phyloP scores from a whole-genome alignment of 148 eudicot genomes.

The Cornus suecica region DNA sequence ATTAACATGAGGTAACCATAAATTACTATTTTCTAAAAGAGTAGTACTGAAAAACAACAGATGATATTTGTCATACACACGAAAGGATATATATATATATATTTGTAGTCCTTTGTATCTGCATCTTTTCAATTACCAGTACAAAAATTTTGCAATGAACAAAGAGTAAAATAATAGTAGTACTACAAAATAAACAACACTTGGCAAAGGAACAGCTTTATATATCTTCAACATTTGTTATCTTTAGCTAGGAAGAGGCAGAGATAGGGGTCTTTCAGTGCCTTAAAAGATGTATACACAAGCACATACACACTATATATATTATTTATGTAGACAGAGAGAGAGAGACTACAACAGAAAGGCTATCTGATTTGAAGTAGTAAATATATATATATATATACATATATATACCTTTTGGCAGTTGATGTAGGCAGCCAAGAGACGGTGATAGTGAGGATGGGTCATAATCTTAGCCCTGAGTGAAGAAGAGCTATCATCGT shows the following conservation, averaged over 20 bases:
- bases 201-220: neutral
- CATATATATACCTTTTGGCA: constrained; percentile 68
- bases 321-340: neutral
- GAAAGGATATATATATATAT: neutral
- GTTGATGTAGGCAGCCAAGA: constrained; percentile 72
- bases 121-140: neutral
- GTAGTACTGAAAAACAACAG: no score
- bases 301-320: neutral
- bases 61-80: no score
- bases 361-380: neutral
- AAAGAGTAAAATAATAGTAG: no score
- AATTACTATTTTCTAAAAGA: no score
- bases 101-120: neutral
- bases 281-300: neutral
- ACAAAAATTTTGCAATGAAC: neutral
- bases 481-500: constrained; percentile 15
- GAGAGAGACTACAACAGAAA: no score
- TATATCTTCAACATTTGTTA: neutral
- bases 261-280: neutral
- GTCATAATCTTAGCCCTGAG: constrained; percentile 85
- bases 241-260: constrained; percentile 2
- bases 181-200: no score
- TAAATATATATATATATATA: no score
- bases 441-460: constrained; percentile 87
- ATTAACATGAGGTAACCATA: neutral